Percentiles rank a stretch among this genome's conserved stretches.
phyloP scores from a whole-genome alignment of 805 yeast species.

The Diddensiella caesifluorescens region DNA sequence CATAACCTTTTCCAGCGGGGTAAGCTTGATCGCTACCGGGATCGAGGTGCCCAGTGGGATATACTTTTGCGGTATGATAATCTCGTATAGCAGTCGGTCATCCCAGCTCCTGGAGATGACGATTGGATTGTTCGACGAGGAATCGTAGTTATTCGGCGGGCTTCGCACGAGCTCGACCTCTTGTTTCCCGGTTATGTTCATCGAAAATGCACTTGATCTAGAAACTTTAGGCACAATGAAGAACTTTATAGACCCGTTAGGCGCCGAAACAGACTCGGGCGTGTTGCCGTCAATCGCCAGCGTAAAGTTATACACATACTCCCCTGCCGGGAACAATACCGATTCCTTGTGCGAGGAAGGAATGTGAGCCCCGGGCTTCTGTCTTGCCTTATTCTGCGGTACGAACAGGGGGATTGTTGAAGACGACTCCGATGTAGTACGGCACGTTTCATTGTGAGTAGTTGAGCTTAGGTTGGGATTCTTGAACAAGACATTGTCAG shows the following conservation, averaged over 20 bases:
- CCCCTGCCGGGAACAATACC: conserved; percentile 71
- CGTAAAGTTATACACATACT: conserved; percentile 87
- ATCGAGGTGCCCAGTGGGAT: conserved; percentile 76
- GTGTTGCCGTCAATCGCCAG: conserved; percentile 73
- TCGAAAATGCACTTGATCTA: conserved; percentile 80
- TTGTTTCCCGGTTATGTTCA: conserved; percentile 57
- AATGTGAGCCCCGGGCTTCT: conserved; percentile 6
- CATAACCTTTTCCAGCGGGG: conserved; percentile 83
- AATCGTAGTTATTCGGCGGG: conserved; percentile 56
- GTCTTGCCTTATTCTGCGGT: conserved; percentile 3
- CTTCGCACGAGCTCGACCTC: conserved; percentile 69
- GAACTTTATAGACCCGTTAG: conserved; percentile 77
- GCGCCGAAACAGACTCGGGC: conserved; percentile 74
- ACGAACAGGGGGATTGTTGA: conserved; percentile 15
- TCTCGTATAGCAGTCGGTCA: conserved; percentile 81
- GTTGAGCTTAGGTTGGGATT: conserved; percentile 2
- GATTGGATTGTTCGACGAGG: conserved; percentile 87
- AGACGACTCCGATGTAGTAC: not conserved
- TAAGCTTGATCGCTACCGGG: conserved; percentile 77
- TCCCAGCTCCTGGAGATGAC: conserved; percentile 92
- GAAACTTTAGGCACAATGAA: conserved; percentile 64
- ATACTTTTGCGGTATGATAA: conserved; percentile 83
- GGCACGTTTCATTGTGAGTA: conserved; percentile 1
- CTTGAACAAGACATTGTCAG: conserved; percentile 5
- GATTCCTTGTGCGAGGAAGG: conserved; percentile 26